Percentiles rank a stretch among this genome's conserved stretches.
Conservation (phyloP, 495 filamentous ascomycete species). For the Aspergillus bridgeri region DNA sequence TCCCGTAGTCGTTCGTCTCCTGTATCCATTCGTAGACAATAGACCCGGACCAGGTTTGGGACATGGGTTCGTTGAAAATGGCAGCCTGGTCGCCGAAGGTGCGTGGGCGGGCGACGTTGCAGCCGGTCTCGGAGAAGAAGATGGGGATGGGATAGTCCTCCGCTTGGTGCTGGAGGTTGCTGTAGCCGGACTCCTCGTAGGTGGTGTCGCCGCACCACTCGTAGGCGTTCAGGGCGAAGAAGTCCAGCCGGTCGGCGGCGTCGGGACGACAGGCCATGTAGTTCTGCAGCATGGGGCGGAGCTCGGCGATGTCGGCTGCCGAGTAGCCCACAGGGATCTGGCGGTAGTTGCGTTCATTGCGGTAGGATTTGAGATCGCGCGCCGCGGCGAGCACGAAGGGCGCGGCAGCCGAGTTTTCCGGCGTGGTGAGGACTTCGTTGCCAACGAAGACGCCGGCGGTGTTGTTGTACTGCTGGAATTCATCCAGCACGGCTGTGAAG, state of each 20-base stretch:
- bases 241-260: conserved; percentile 68
- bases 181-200: conserved; percentile 68
- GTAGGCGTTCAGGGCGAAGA: conserved; percentile 84
- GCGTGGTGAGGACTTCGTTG: conserved; percentile 70
- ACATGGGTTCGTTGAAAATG: conserved; percentile 73
- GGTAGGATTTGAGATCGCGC: conserved; percentile 78
- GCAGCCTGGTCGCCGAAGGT: conserved; percentile 72
- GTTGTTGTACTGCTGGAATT: conserved; percentile 76
- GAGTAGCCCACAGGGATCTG: conserved; percentile 84
- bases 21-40: conserved; percentile 92
- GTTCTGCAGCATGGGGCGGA: conserved; percentile 84
- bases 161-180: conserved; percentile 55
- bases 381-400: conserved; percentile 80
- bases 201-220: conserved; percentile 76
- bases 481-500: conserved; percentile 71
- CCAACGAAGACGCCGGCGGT: conserved; percentile 79
- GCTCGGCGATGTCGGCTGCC: conserved; percentile 77
- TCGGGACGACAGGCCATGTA: conserved; percentile 77
- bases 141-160: conserved; percentile 69
- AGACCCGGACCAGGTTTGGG: conserved; percentile 70
- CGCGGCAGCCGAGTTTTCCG: conserved; percentile 60
- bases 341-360: conserved; percentile 73
- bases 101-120: conserved; percentile 64
- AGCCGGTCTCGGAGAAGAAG: conserved; percentile 82
- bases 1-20: conserved; percentile 79